Evolutionary conservation across 1,284 basidiomycete genomes (phyloP), one percentile per base, ranked within the genome.

Genomic region (Rugosomyces carneus): DNA sequence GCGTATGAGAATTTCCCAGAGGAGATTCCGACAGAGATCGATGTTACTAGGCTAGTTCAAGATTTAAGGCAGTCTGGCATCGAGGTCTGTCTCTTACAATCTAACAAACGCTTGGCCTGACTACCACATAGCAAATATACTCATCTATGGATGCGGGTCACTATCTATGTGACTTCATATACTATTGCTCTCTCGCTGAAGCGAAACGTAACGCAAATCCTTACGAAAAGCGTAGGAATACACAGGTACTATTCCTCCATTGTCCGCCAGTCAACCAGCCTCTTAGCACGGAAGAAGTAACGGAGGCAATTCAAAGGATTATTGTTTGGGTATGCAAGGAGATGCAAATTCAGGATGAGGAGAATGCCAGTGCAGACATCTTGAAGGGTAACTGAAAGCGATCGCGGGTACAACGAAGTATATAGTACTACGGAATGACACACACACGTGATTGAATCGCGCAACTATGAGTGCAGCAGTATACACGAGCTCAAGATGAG

Each of bases 131-230:
- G 80, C 69, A 80, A 61, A 75, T 84, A n/a, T 78, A 80, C 57
- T 73, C 78, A 18, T 87, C 84, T 1, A 76, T 81, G 70, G 84
- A 88, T 57, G 81, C 84, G 16, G 85, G 85, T 0, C 84, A 82
- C 57, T 86, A 81, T 61, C 66, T 87, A n/a, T 82, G 79, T 60
- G 85, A 88, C 64, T 88, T 83, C 62, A 75, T 82, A 50, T 86
- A 84, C 60, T 88, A 84, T 57, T 84, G 84, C 57, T 87, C 84
- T 6, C 71, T 88, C n/a, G 83, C 82, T 5, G 84, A 86, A 59
- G 72, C 78, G 16, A 76, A 72, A 56, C 74, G 80, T 4, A 67
- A 66, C 23, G 66, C 70, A 18, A 69, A 71, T 44, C 75, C 76
- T 35, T 76, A 73, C 47, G 76, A 81, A 55, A 75, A 76, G 55